phyloP scores from a whole-genome alignment of 2,329 filamentous ascomycete species.

The Colletotrichum tropicale region DNA sequence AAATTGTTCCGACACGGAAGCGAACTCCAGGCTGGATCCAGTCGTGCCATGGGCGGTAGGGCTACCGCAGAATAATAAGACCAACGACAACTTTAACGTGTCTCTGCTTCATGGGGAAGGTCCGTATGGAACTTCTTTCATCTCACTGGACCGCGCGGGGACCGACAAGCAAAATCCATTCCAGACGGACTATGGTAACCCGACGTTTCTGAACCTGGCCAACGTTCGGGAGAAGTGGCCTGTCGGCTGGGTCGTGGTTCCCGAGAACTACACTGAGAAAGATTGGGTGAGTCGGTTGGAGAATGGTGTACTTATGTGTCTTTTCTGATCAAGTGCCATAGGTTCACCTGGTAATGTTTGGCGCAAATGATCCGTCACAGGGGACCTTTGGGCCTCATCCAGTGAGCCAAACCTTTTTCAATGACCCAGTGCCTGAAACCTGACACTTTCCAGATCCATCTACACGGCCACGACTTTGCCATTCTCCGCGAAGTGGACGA shows the following conservation, averaged over 20 bases:
- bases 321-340: neutral
- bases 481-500: slow-evolving; percentile 36
- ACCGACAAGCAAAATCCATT: neutral
- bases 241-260: slow-evolving; percentile 17
- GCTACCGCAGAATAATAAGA: neutral
- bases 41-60: slow-evolving; percentile 25
- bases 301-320: neutral
- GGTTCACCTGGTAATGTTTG: neutral
- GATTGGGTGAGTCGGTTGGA: slow-evolving; percentile 14
- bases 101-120: neutral
- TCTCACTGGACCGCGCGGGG: neutral
- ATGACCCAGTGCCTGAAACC: slow-evolving; percentile 45
- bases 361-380: neutral
- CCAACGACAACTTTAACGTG: neutral
- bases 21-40: slow-evolving; percentile 28
- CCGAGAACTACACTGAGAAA: slow-evolving; percentile 18
- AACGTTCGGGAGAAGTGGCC: slow-evolving; percentile 14
- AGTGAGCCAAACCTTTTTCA: neutral
- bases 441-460: slow-evolving; percentile 47
- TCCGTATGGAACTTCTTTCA: slow-evolving; percentile 28
- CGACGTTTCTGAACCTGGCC: slow-evolving; percentile 35
- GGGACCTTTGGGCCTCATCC: neutral
- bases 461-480: slow-evolving; percentile 56
- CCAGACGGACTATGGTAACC: slow-evolving; percentile 45
- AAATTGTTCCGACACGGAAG: slow-evolving; percentile 30